phyloP scores from a whole-genome alignment of 2,329 filamentous ascomycete species.

The Sarocladium brachiariae region DNA sequence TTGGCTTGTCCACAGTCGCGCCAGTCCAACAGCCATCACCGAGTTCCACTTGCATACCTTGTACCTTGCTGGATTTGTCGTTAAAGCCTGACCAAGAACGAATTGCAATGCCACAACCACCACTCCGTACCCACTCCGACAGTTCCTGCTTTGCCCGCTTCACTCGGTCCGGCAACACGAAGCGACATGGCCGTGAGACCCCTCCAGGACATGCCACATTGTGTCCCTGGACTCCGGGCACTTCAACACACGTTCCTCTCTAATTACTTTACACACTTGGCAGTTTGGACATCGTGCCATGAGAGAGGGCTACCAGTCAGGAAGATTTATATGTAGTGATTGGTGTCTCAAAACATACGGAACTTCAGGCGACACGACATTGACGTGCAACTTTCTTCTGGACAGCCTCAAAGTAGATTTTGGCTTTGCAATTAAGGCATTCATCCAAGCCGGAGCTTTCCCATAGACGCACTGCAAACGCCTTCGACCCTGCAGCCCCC shows the following conservation, averaged over 20 bases:
- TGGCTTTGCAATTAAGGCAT: not conserved
- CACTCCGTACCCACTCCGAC: not conserved
- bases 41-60: not conserved
- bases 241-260: too few relatives aligned
- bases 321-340: too few relatives aligned
- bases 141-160: conserved; percentile 5
- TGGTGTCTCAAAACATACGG: not conserved
- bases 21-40: conserved; percentile 1
- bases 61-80: not conserved
- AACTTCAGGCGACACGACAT: not conserved
- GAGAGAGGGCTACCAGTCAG: too few relatives aligned
- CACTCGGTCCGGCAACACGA: conserved; percentile 8
- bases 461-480: not conserved
- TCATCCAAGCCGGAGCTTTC: too few relatives aligned
- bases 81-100: not conserved
- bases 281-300: too few relatives aligned
- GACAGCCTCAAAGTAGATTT: not conserved
- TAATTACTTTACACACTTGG: too few relatives aligned
- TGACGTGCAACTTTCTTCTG: not conserved
- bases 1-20: not conserved
- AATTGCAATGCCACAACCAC: not conserved
- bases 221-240: not conserved
- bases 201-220: not conserved
- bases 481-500: not conserved
- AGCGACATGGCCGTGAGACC: not conserved